Evolutionary conservation across 345 rosid genomes (phyloP).

Genomic region (Pistacia atlantica): DNA sequence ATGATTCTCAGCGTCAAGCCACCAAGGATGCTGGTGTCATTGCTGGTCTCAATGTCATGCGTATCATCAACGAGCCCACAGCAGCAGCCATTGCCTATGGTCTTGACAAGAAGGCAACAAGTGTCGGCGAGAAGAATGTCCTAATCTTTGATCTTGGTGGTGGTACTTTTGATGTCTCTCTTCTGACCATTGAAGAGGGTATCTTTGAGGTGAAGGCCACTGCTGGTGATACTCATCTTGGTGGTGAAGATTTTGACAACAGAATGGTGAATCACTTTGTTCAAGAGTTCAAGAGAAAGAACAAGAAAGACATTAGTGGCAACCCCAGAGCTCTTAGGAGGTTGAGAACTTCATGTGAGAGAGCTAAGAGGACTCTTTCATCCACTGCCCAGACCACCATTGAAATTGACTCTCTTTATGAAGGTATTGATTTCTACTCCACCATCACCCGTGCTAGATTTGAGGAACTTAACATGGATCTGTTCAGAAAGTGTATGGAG

Average conservation of each 20-base stretch:
- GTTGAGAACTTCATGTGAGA: slow-evolving; percentile 72
- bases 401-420: slow-evolving; percentile 71
- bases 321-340: slow-evolving; percentile 81
- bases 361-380: slow-evolving; percentile 72
- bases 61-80: slow-evolving; percentile 77
- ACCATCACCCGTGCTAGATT: slow-evolving; percentile 70
- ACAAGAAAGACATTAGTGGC: slow-evolving; percentile 68
- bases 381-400: slow-evolving; percentile 76
- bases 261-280: slow-evolving; percentile 83
- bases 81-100: slow-evolving; percentile 89
- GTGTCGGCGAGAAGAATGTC: slow-evolving; percentile 77
- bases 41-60: slow-evolving; percentile 74
- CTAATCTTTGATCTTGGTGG: slow-evolving; percentile 83
- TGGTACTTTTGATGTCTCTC: slow-evolving; percentile 83
- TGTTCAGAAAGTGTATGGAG: slow-evolving; percentile 75
- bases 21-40: slow-evolving; percentile 83
- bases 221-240: slow-evolving; percentile 79
- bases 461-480: slow-evolving; percentile 76
- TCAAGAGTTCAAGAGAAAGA: slow-evolving; percentile 71
- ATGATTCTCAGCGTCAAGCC: slow-evolving; percentile 84
- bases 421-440: slow-evolving; percentile 74
- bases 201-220: slow-evolving; percentile 82
- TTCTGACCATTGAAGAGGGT: slow-evolving; percentile 78
- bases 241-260: slow-evolving; percentile 80
- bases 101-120: slow-evolving; percentile 77